These are phyloP conservation scores for Martensiomyces pterosporus DNA, from an alignment of 192 early-diverging fungal genomes.

Conservation along the genomic window DNA sequence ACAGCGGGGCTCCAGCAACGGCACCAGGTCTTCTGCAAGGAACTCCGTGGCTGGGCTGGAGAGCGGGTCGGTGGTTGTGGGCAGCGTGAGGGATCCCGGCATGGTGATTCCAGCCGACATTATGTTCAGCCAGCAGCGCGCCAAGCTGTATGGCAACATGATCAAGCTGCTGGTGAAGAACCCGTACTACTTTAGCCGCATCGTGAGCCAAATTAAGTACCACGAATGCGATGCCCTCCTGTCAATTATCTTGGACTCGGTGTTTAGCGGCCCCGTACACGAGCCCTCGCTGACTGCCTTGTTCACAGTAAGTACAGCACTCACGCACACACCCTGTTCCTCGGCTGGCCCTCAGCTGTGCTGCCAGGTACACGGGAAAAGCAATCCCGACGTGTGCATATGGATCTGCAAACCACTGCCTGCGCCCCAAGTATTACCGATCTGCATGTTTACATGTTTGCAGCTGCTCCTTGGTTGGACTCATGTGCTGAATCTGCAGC, in stretches of 20 bases:
- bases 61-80: conserved; percentile 21
- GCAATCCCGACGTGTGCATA: no score
- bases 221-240: conserved; percentile 41
- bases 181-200: conserved; percentile 35
- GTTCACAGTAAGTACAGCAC: conserved; percentile 34
- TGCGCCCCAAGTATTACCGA: no score
- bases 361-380: no score
- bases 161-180: conserved; percentile 23
- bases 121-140: conserved; percentile 34
- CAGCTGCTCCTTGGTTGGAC: no score
- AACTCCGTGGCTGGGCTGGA: no score
- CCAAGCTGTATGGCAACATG: conserved; percentile 29
- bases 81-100: conserved; percentile 16
- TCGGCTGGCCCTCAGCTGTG: no score
- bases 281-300: conserved; percentile 26
- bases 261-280: conserved; percentile 20
- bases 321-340: background rate
- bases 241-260: conserved; percentile 32
- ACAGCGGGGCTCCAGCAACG: background rate
- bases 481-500: no score
- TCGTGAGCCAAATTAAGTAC: conserved; percentile 29
- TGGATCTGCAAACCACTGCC: no score
- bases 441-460: no score
- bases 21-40: no score
- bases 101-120: conserved; percentile 39